Percentiles rank a stretch among this genome's conserved stretches.
Conservation (phyloP, 140 eudicot genomes). For the Erigeron philadelphicus region DNA sequence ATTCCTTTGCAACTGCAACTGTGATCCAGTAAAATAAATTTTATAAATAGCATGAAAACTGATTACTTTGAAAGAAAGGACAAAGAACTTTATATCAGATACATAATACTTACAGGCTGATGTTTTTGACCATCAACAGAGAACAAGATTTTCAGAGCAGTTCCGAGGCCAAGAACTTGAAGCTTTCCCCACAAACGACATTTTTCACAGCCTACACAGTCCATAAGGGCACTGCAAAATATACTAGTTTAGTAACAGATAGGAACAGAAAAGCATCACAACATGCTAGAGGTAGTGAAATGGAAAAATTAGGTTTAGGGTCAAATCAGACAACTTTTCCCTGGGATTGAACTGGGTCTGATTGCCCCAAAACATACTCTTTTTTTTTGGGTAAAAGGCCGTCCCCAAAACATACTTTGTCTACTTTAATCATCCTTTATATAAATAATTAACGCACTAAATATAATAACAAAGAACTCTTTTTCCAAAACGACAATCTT, state of each 20-base stretch:
- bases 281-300: background rate
- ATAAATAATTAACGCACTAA: background rate
- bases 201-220: slow-evolving; percentile 97
- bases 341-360: background rate
- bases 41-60: background rate
- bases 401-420: no score
- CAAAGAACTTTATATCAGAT: background rate
- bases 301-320: background rate
- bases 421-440: no score
- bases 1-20: slow-evolving; percentile 89
- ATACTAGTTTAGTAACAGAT: slow-evolving; percentile 11
- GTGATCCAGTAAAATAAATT: slow-evolving; percentile 19
- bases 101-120: slow-evolving; percentile 52
- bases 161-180: slow-evolving; percentile 97
- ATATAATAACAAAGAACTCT: background rate
- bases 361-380: no score
- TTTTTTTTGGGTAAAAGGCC: no score
- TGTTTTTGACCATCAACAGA: slow-evolving; percentile 53
- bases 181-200: slow-evolving; percentile 99
- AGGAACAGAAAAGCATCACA: slow-evolving; percentile 6
- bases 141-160: slow-evolving; percentile 88
- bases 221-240: slow-evolving; percentile 84
- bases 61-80: background rate
- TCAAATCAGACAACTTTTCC: background rate
- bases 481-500: no score